Percentiles rank a stretch among this genome's conserved stretches.
Evolutionary conservation across 495 filamentous ascomycete species (phyloP).

Genomic region (Glarea lozoyensis): DNA sequence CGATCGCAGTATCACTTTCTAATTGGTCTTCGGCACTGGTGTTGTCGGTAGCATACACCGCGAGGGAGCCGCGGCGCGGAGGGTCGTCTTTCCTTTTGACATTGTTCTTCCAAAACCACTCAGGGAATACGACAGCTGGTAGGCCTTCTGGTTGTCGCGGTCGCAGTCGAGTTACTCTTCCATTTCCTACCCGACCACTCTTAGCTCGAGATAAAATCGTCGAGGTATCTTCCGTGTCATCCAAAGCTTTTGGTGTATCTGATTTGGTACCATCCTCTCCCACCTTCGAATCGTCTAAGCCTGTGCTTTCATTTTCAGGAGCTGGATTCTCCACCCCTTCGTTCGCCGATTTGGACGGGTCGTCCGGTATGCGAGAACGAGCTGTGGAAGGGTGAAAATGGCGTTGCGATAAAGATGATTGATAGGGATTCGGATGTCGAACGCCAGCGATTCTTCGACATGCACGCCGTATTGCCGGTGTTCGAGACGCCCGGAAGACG

Average conservation of each 20-base stretch:
- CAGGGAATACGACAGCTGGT: slow-evolving; percentile 33
- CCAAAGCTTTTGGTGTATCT: not conserved
- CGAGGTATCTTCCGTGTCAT: not conserved
- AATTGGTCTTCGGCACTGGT: not conserved
- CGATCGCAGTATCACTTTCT: not conserved
- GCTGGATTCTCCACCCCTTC: slow-evolving; percentile 14
- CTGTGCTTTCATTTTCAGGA: not conserved
- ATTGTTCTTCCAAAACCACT: slow-evolving; percentile 31
- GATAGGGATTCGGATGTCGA: slow-evolving; percentile 19
- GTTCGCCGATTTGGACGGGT: slow-evolving; percentile 13
- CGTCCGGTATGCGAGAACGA: slow-evolving; percentile 21
- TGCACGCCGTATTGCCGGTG: slow-evolving; percentile 8
- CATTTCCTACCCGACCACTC: slow-evolving; percentile 25
- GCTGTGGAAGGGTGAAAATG: slow-evolving; percentile 27
- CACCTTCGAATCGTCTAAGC: not conserved
- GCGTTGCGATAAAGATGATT: slow-evolving; percentile 15
- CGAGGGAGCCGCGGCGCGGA: slow-evolving; percentile 2
- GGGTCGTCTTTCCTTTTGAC: slow-evolving; percentile 16
- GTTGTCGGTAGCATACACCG: slow-evolving; percentile 1
- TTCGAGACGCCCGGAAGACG: slow-evolving; percentile 26
- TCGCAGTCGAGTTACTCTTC: slow-evolving; percentile 28
- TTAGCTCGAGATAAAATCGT: not conserved
- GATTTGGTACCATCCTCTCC: slow-evolving; percentile 14
- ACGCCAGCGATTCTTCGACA: slow-evolving; percentile 24
- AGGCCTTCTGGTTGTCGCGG: slow-evolving; percentile 31